These are phyloP conservation scores for Stagonosporopsis vannaccii DNA, from an alignment of 2,329 filamentous ascomycete species.

Conservation along the genomic window DNA sequence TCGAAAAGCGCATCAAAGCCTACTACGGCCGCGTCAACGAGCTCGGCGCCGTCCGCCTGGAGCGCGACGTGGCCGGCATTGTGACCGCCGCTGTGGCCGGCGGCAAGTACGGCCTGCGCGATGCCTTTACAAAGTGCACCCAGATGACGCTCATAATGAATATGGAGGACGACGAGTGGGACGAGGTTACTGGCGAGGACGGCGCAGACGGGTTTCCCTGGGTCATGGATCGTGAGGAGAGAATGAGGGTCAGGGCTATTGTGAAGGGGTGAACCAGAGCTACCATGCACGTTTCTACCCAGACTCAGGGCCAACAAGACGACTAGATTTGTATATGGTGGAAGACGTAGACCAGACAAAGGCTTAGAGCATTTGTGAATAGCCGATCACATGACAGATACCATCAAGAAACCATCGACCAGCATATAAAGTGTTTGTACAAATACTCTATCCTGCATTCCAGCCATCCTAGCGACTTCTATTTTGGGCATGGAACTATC, in stretches of 20 bases:
- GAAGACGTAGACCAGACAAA: no score
- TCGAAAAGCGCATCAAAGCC: slow-evolving; percentile 88
- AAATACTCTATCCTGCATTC: background rate
- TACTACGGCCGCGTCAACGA: slow-evolving; percentile 81
- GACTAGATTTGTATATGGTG: no score
- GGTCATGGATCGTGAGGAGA: slow-evolving; percentile 77
- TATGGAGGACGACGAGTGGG: slow-evolving; percentile 97
- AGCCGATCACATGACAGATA: no score
- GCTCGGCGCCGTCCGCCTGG: slow-evolving; percentile 81
- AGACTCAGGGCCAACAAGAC: no score
- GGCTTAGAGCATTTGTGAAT: no score
- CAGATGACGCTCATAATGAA: slow-evolving; percentile 88
- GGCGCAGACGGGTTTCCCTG: slow-evolving; percentile 69
- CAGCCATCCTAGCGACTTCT: background rate
- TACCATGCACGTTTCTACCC: no score
- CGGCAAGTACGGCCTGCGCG: slow-evolving; percentile 76
- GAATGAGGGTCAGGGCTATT: slow-evolving; percentile 73
- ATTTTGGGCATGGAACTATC: slow-evolving; percentile 10
- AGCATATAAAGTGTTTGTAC: no score
- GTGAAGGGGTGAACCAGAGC: no score
- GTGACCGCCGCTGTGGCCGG: slow-evolving; percentile 70
- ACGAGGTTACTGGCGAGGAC: slow-evolving; percentile 67
- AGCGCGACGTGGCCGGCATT: slow-evolving; percentile 82
- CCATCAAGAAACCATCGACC: no score
- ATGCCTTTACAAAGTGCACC: slow-evolving; percentile 75